phyloP scores from a whole-genome alignment of 352 stramenopile species.

The Globisporangium spiculum region DNA sequence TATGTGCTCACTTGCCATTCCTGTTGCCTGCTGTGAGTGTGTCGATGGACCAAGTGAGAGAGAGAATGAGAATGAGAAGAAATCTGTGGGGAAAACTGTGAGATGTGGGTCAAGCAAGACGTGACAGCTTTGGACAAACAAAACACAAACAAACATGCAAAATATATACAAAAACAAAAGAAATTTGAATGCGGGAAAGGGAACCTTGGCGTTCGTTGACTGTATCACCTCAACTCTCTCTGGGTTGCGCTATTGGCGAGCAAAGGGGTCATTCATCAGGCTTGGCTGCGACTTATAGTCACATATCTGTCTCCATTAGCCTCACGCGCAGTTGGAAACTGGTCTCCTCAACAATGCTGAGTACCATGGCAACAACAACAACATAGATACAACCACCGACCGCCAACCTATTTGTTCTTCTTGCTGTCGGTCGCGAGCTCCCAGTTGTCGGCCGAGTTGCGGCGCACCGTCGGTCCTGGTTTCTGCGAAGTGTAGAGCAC shows the following conservation, averaged over 20 bases:
- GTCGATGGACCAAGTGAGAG: neutral
- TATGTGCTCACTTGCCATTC: neutral
- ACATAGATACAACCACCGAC: neutral
- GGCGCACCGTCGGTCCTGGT: slow-evolving; percentile 15
- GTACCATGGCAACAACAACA: neutral
- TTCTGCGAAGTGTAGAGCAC: slow-evolving; percentile 49
- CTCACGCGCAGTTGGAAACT: neutral
- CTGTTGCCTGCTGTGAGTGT: neutral
- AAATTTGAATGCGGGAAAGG: neutral
- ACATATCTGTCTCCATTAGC: too few species aligned
- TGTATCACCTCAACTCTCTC: neutral
- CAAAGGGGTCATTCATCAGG: too few species aligned
- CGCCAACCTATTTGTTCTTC: slow-evolving; percentile 10
- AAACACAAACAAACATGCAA: slow-evolving; percentile 3
- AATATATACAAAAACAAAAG: neutral
- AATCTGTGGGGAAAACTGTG: neutral
- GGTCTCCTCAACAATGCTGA: neutral
- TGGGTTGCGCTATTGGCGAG: neutral
- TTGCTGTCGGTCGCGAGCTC: slow-evolving; percentile 11
- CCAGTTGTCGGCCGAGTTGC: slow-evolving; percentile 12
- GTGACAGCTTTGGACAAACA: neutral
- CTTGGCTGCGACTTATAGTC: too few species aligned
- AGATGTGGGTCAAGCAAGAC: neutral
- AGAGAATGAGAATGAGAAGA: neutral
- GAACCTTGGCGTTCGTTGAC: neutral